Percentiles rank a stretch among this genome's conserved stretches.
Evolutionary conservation across 192 early-diverging fungal species (phyloP).

Genomic region (Backusella westeae): DNA sequence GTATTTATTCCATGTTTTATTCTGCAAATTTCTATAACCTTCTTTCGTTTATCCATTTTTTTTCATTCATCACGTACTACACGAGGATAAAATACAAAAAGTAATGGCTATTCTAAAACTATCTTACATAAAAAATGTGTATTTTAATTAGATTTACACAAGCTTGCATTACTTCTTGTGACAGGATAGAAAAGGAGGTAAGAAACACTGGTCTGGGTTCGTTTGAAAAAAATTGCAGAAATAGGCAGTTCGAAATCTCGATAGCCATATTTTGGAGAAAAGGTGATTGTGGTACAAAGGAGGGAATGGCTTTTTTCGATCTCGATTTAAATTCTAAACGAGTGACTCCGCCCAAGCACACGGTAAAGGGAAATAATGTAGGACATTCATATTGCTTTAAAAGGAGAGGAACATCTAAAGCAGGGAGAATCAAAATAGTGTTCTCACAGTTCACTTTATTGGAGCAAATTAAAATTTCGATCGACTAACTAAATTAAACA

Average conservation of each 20-base stretch:
- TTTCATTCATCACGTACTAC: background rate
- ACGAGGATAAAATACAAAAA: background rate
- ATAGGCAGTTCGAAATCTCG: background rate
- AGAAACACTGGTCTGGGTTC: background rate
- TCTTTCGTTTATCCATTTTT: background rate
- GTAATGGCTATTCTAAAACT: background rate
- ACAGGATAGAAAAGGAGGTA: background rate
- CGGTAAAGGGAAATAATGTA: background rate
- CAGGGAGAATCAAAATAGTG: conserved; percentile 4
- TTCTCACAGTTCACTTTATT: conserved; percentile 7
- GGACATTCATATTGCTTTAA: conserved; percentile 1
- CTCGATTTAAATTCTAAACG: background rate
- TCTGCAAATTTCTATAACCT: background rate
- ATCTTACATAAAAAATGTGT: conserved; percentile 5
- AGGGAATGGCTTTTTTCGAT: background rate
- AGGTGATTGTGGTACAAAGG: background rate
- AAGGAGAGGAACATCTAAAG: background rate
- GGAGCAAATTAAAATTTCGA: conserved; percentile 8
- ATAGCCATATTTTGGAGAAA: background rate
- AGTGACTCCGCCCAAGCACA: background rate
- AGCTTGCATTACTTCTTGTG: conserved; percentile 7
- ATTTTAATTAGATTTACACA: conserved; percentile 9
- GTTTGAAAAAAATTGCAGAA: background rate
- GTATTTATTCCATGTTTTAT: background rate
- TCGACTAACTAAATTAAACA: conserved; percentile 7